Base-by-base conservation (phyloP, 805 yeast species). In the Candida vaughaniae region DNA sequence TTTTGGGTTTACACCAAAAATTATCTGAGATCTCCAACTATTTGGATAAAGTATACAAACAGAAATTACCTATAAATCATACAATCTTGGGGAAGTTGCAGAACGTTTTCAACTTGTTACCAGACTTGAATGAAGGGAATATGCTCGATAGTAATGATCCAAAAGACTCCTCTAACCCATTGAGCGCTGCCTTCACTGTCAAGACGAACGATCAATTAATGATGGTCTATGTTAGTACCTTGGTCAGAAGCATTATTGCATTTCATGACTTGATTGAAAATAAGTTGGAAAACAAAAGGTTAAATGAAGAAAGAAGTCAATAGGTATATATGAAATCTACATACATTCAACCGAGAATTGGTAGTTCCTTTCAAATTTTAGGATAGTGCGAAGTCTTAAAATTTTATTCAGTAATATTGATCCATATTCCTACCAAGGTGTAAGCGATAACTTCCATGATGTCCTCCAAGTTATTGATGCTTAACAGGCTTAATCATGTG, bases 191-290 rank as follows among this genome's bases (percentile, higher is more conserved):
- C 2, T 84, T 91, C 57, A 89, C 95, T 1, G 75, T 85, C 29
- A 93, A 91, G 65, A 88, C 99, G 3, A 95, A 93, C 56, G 99
- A 93, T 57, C 95, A 93, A 62, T 71, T 95, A 51, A 91, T 95
- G 99, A 76, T 88, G 55, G 79, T 93, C 17, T 95, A 95, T 59
- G 80, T 93, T 47, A 78, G 93, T 53, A 82, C 91, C 35, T 69
- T 93, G 52, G 96, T 93, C 16, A 78, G 98, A 56, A 85, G 98
- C 5, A 90, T 95, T 52, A 85, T 93, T 55, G 95, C 98, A 8
- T 91, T 93, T 75, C 96, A 93, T 63, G 95, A 93, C 60, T 75
- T 93, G 61, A 93, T 93, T 56, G 98, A 93, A 53, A 95, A 95
- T 67, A 93, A 93, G 66, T 81, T 93, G 48, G 87, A 85, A 50